A percentile compares a stretch with the other conserved stretches of the same genome.
Conservation (phyloP, 2,329 filamentous ascomycete genomes). For the Aspergillus sp. region DNA sequence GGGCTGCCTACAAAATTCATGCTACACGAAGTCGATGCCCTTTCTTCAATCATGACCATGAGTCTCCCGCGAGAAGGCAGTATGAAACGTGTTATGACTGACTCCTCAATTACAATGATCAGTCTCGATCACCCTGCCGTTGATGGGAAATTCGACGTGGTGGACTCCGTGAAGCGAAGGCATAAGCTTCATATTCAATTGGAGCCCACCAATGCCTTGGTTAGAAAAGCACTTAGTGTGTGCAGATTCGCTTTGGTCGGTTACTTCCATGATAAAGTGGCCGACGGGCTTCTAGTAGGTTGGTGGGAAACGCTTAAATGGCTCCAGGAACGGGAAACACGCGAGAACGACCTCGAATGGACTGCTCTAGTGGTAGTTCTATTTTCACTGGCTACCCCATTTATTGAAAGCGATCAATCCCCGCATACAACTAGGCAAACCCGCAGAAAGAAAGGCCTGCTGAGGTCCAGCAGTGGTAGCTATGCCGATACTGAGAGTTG, state of each 20-base stretch:
- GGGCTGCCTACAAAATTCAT: slow-evolving; percentile 59
- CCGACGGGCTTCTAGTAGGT: slow-evolving; percentile 63
- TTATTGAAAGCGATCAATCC: slow-evolving; percentile 46
- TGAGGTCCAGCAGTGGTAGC: slow-evolving; percentile 53
- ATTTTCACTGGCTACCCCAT: slow-evolving; percentile 62
- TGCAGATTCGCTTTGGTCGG: slow-evolving; percentile 65
- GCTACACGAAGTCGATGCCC: slow-evolving; percentile 59
- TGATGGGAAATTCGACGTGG: slow-evolving; percentile 64
- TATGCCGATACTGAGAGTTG: slow-evolving; percentile 47
- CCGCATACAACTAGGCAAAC: slow-evolving; percentile 35
- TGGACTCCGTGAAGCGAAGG: slow-evolving; percentile 60
- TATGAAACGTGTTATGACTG: slow-evolving; percentile 46
- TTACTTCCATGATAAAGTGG: slow-evolving; percentile 45
- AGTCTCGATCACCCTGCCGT: slow-evolving; percentile 60
- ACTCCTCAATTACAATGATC: slow-evolving; percentile 44
- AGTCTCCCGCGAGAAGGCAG: slow-evolving; percentile 55
- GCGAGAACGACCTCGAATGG: slow-evolving; percentile 63
- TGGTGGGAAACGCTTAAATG: slow-evolving; percentile 77
- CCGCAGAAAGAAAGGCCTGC: slow-evolving; percentile 43
- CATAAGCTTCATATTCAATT: slow-evolving; percentile 70
- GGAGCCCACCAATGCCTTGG: slow-evolving; percentile 63
- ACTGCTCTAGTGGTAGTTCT: slow-evolving; percentile 65
- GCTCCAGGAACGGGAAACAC: slow-evolving; percentile 54
- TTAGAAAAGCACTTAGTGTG: slow-evolving; percentile 59
- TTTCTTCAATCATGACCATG: slow-evolving; percentile 56